Percentiles rank a stretch among this genome's conserved stretches.
Conservation (phyloP, 352 stramenopile species). For the Phytopythium litorale region DNA sequence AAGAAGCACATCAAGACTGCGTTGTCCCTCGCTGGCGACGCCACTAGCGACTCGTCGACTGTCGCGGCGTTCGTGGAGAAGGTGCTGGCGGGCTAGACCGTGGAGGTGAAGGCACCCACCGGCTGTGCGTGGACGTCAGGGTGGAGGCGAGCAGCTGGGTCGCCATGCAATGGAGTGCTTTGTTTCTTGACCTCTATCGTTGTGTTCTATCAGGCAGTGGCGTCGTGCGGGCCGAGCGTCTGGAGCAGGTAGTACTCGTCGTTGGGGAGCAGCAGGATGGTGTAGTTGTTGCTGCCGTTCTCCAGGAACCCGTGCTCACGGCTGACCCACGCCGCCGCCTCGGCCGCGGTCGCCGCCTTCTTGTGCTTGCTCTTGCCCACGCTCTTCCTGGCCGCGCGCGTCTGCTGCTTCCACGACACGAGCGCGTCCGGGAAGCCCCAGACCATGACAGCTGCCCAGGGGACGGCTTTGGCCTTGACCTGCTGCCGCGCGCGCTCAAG, state of each 20-base stretch:
- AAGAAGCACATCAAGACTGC: conserved; percentile 65
- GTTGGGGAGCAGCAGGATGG: conserved; percentile 59
- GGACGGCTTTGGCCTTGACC: conserved; percentile 43
- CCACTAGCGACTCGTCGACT: conserved; percentile 21
- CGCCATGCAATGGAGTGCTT: background rate
- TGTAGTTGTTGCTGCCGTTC: conserved; percentile 79
- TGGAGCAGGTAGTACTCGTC: conserved; percentile 75
- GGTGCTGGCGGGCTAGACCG: conserved; percentile 43
- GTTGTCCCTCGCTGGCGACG: conserved; percentile 21
- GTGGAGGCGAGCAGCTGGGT: background rate
- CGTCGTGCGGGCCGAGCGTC: conserved; percentile 62
- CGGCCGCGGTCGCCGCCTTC: conserved; percentile 14
- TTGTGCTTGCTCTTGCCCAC: conserved; percentile 13
- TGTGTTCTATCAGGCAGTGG: conserved; percentile 31
- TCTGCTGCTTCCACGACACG: conserved; percentile 60
- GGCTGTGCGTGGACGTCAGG: background rate
- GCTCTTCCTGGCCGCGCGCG: conserved; percentile 14
- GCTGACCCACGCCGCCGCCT: conserved; percentile 9
- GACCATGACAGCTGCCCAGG: conserved; percentile 70
- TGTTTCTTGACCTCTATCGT: conserved; percentile 7
- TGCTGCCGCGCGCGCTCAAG: conserved; percentile 44
- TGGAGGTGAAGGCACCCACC: background rate
- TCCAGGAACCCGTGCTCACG: conserved; percentile 73
- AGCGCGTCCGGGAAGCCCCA: conserved; percentile 77
- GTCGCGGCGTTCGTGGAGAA: conserved; percentile 62